Evolutionary conservation across 768 basidiomycete genomes (phyloP), one percentile per base, ranked within the genome.

Genomic region (Kondoa malvinella): DNA sequence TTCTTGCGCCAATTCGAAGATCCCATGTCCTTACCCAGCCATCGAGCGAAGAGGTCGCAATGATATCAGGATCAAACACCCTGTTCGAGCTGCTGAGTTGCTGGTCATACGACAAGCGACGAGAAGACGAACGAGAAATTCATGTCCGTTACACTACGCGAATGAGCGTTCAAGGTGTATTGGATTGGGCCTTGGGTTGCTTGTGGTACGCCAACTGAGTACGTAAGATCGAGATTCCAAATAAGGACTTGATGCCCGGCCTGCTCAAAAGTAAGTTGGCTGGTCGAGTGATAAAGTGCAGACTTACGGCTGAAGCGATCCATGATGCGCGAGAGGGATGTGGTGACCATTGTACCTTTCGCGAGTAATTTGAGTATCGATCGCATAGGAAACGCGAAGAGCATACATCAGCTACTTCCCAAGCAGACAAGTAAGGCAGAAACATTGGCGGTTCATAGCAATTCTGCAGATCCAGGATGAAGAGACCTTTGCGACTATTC

Each of bases 11-110:
- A 25, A 80, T 81, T 57, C 89, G 81, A 27, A 99, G 74, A 76
- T 97, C 95, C 92, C 94, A 99, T 16, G 86, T 85, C 85, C 89
- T 88, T 25, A 96, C 77, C 85, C 92, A 95, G 0, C 92, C 86
- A 75, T 99, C 95, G 64, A 99, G 87, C 0, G 89, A 87, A 0
- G 87, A 90, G 60, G 92, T 94, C 1, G 87, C 86, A 21, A 97
- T 71, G 17, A 64, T 65, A 61, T 73, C 61, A 14, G 25, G 56
- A 30, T 65, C 58, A 34, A 67, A 65, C 21, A 63, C 71, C 3
- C 40, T 50, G 40, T 50, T 50, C 40, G 29, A 3, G 29, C 25
- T 8, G 2, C 29, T 16, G 1, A 16, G 12, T 50, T 21, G 21
- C 40, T 50, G 21, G 21, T 50, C 40, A 8, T 8, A 21, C 40